Evolutionary conservation across 192 early-diverging fungal species (phyloP).

Genomic region (Linnemannia hyalina): DNA sequence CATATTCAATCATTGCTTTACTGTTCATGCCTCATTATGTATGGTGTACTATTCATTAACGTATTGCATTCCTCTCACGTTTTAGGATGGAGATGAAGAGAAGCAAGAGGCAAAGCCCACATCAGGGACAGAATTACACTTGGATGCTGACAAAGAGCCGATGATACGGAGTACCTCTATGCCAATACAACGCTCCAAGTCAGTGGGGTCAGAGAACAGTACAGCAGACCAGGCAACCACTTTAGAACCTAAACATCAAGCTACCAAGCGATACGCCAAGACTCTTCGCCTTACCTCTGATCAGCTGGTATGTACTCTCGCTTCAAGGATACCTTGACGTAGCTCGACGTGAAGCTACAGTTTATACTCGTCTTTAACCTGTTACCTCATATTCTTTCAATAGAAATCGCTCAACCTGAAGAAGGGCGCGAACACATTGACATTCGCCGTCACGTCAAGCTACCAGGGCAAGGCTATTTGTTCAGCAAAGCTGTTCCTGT

Average conservation of each 20-base stretch:
- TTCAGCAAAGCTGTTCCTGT: conserved; percentile 88
- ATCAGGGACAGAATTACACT: background rate
- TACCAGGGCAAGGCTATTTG: conserved; percentile 84
- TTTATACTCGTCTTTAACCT: background rate
- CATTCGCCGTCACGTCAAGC: conserved; percentile 84
- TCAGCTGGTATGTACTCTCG: conserved; percentile 70
- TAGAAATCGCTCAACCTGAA: conserved; percentile 79
- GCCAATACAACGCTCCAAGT: background rate
- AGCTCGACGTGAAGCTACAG: background rate
- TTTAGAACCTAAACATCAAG: background rate
- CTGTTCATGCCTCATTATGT: background rate
- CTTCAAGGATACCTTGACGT: background rate
- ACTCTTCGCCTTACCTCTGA: conserved; percentile 91
- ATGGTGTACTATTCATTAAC: background rate
- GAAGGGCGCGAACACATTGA: conserved; percentile 88
- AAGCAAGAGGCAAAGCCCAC: background rate
- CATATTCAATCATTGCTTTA: background rate
- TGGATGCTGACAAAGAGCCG: background rate
- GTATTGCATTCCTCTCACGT: background rate
- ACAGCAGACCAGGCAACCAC: background rate
- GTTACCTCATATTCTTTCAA: background rate
- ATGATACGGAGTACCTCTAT: conserved; percentile 20
- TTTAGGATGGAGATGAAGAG: background rate
- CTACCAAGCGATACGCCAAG: conserved; percentile 78
- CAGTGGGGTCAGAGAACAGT: background rate